Base-by-base conservation (phyloP, 495 filamentous ascomycete species). In the Paragyromitra xinjiangensis region DNA sequence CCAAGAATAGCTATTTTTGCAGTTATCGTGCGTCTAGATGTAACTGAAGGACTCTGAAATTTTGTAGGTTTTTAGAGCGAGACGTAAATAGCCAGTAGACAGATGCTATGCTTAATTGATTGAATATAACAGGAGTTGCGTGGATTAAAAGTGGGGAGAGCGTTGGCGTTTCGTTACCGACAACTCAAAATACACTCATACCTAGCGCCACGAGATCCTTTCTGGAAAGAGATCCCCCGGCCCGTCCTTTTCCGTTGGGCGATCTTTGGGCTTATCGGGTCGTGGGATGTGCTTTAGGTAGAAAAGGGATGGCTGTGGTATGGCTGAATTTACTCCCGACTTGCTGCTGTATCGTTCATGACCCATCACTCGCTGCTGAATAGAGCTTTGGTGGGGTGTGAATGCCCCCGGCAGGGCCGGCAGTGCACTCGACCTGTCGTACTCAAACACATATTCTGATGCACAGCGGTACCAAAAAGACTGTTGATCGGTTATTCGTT, bases 361-460 rank as follows among this genome's bases (percentile, higher is more conserved):
- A 12, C 14, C 14, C 56, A 61, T 61, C 56, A 61, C 56, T 61
- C 56, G 56, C 24, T 29, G 9, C 53, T 3, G 11, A 9, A 22
- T 9, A 9, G 22, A 11, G 53, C 53, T 19, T 22, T 56, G 56
- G 11, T 7, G 56, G 56, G 4, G 6, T 59, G 56, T 39, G 9
- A 16, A 55, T 37, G 64, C 48, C 19, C 2, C 2, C 26, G 7
- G 55, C 12, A 16, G 14, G n/a, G 6, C 29, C 56, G 26, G 56
- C 29, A 16, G 56, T 16, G n/a, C 37, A 37, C 29, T 61, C 14
- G 56, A 37, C 56, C 56, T 61, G 56, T 61, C 56, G 56, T 37
- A 61, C 56, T 61, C 56, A 61, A 61, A 61, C 56, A 61, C 56
- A 61, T 61, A 61, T 12, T 34, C 56, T 61, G 56, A 39, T 16